A percentile compares a stretch with the other conserved stretches of the same genome.
Conservation (phyloP, 129 eudicot species). For the Flaveria bidentis region DNA sequence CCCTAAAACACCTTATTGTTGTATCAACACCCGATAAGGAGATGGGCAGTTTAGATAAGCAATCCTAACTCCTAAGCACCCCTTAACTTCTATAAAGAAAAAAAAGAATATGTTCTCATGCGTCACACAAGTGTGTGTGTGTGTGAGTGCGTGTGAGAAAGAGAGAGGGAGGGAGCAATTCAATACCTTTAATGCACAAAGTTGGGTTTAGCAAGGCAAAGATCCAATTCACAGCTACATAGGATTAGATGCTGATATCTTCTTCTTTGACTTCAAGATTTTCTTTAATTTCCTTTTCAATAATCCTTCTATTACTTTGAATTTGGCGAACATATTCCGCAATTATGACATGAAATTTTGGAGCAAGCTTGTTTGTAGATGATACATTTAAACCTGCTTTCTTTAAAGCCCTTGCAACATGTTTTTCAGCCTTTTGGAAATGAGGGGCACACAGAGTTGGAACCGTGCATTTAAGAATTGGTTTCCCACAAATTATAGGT, state of each 20-base stretch:
- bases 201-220: conserved; percentile 22
- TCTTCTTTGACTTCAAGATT: conserved; percentile 47
- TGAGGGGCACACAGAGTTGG: conserved; percentile 72
- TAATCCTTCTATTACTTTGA: conserved; percentile 61
- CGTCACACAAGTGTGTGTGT: neutral
- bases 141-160: neutral
- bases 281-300: conserved; percentile 41
- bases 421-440: conserved; percentile 67
- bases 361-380: conserved; percentile 65
- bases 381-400: conserved; percentile 62
- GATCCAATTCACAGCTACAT: conserved; percentile 32
- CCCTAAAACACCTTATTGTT: no score
- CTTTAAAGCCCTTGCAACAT: conserved; percentile 66
- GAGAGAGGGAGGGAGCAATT: neutral
- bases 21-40: no score
- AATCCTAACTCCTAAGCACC: neutral
- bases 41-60: neutral
- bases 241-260: conserved; percentile 43
- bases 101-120: neutral
- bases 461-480: conserved; percentile 61
- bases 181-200: conserved; percentile 36
- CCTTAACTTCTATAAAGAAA: neutral
- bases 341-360: conserved; percentile 69
- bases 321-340: conserved; percentile 66
- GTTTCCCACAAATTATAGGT: conserved; percentile 72